These are phyloP conservation scores for Acer yangbiense DNA, from an alignment of 345 rosid species.

Conservation along the genomic window DNA sequence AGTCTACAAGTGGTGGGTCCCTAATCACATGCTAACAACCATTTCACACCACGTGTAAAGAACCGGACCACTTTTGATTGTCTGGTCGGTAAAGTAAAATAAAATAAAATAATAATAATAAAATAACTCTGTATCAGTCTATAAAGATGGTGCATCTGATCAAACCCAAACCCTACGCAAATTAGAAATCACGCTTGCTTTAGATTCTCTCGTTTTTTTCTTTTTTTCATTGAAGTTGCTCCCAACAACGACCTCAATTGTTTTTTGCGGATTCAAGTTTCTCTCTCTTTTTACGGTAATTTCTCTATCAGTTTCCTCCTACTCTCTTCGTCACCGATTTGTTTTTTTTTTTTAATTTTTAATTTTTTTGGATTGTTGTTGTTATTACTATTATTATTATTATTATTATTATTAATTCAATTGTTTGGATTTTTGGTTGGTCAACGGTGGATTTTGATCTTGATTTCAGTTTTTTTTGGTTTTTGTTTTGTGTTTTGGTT, in stretches of 20 bases:
- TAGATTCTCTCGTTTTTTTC: background rate
- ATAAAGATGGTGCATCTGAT: too few species aligned
- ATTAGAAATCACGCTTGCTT: background rate
- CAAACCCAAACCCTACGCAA: slow-evolving; percentile 11
- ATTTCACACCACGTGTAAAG: slow-evolving; percentile 1
- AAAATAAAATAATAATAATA: too few species aligned
- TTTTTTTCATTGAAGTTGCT: background rate
- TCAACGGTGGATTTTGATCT: background rate
- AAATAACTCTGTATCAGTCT: background rate
- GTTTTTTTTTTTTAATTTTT: too few species aligned
- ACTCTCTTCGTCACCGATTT: slow-evolving; percentile 1
- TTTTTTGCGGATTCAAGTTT: background rate
- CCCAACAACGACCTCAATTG: background rate
- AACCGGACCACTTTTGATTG: background rate
- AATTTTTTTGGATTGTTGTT: background rate
- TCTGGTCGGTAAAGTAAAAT: background rate
- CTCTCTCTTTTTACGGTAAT: background rate
- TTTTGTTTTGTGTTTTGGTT: background rate
- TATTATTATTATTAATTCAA: background rate
- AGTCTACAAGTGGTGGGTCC: slow-evolving; percentile 1
- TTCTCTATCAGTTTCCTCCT: background rate
- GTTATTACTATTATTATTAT: too few species aligned
- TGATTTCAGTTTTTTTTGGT: slow-evolving; percentile 5
- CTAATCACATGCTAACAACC: background rate
- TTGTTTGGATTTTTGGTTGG: slow-evolving; percentile 6